These are phyloP conservation scores for Pseudonitzschia delicatissima DNA, from an alignment of 108 stramenopile genomes.

Conservation along the genomic window DNA sequence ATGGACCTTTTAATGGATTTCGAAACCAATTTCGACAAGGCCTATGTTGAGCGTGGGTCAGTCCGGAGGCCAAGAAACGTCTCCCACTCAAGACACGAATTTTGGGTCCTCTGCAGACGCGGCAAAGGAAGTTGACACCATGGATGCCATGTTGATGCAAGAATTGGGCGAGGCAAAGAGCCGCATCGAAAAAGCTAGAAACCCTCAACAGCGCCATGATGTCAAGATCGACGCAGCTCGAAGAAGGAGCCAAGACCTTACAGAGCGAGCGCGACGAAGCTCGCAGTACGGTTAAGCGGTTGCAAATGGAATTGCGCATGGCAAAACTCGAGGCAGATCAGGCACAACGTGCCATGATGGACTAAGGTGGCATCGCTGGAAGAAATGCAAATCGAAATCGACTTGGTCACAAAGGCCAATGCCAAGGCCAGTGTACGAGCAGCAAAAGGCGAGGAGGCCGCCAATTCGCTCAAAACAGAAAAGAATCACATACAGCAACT, in stretches of 20 bases:
- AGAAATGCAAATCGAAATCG: constrained; percentile 89
- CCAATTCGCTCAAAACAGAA: constrained; percentile 60
- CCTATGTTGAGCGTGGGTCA: constrained; percentile 64
- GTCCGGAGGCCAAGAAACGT: constrained; percentile 64
- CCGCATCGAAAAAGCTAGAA: constrained; percentile 73
- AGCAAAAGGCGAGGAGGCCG: constrained; percentile 67
- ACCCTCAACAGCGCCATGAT: constrained; percentile 57
- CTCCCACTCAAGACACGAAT: constrained; percentile 14
- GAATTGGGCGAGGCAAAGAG: constrained; percentile 71
- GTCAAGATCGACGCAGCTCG: constrained; percentile 56
- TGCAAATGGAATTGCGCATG: constrained; percentile 79
- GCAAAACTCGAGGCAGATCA: constrained; percentile 85
- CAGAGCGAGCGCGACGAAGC: constrained; percentile 46
- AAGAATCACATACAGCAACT: constrained; percentile 66
- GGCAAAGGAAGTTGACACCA: constrained; percentile 11
- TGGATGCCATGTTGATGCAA: constrained; percentile 52
- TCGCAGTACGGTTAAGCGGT: constrained; percentile 40
- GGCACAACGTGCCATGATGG: constrained; percentile 58
- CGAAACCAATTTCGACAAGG: constrained; percentile 87
- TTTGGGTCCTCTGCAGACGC: not conserved
- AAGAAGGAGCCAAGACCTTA: constrained; percentile 31
- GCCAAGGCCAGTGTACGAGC: constrained; percentile 69
- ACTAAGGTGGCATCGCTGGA: constrained; percentile 60
- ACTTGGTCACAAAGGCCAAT: constrained; percentile 69
- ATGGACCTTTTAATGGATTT: constrained; percentile 86